These are phyloP conservation scores for Poronia punctata DNA, from an alignment of 495 filamentous ascomycete genomes.

Conservation along the genomic window DNA sequence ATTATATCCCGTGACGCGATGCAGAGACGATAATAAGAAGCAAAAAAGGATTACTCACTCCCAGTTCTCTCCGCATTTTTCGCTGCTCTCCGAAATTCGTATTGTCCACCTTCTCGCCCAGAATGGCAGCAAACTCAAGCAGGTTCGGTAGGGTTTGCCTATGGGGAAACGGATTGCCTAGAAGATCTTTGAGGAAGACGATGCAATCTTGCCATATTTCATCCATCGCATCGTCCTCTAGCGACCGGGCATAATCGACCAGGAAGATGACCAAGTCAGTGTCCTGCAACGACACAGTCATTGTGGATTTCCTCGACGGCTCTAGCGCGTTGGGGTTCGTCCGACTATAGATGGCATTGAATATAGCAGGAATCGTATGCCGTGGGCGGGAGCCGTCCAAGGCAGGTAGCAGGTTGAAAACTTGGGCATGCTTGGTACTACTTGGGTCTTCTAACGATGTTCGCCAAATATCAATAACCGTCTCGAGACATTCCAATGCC, in stretches of 20 bases:
- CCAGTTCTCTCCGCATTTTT: conserved; percentile 87
- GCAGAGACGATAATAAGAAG: conserved; percentile 1
- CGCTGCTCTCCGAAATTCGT: conserved; percentile 96
- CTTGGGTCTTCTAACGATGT: conserved; percentile 31
- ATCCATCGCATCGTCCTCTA: conserved; percentile 98
- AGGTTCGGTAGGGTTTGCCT: conserved; percentile 81
- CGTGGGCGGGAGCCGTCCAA: conserved; percentile 87
- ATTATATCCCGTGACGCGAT: no score
- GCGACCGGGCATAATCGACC: conserved; percentile 76
- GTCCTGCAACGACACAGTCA: conserved; percentile 78
- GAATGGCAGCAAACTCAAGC: conserved; percentile 78
- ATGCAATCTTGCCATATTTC: conserved; percentile 97
- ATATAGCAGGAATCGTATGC: conserved; percentile 90
- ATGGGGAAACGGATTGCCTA: conserved; percentile 92
- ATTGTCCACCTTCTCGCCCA: conserved; percentile 92
- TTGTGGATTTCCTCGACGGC: conserved; percentile 68
- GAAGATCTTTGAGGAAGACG: conserved; percentile 79
- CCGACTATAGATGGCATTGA: conserved; percentile 92
- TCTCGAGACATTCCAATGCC: conserved; percentile 91
- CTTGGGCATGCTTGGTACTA: conserved; percentile 36
- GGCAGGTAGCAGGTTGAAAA: conserved; percentile 82
- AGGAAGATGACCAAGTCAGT: conserved; percentile 79
- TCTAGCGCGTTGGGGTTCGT: conserved; percentile 80
- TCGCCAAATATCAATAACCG: conserved; percentile 75
- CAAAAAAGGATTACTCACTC: conserved; percentile 48